phyloP scores from a whole-genome alignment of 768 basidiomycete species.

The Mycena galopus region DNA sequence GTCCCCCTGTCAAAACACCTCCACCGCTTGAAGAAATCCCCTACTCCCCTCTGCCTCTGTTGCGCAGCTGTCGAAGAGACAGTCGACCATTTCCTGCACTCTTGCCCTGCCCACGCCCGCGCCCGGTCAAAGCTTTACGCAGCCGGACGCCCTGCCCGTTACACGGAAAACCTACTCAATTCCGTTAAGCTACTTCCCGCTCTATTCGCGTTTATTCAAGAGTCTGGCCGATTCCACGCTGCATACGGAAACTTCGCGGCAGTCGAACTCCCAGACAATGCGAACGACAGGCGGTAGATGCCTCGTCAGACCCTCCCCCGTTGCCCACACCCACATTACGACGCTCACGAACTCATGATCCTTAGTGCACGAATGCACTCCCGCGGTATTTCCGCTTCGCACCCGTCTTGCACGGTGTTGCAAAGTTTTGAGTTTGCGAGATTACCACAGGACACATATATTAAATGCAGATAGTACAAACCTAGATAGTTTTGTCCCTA shows the following conservation, averaged over 20 bases:
- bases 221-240: background rate
- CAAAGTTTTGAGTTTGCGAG: too few relatives aligned
- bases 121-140: background rate
- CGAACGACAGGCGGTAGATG: too few relatives aligned
- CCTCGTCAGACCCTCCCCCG: too few relatives aligned
- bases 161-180: background rate
- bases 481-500: too few relatives aligned
- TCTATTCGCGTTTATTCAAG: background rate
- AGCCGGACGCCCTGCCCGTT: background rate
- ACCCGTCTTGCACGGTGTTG: too few relatives aligned
- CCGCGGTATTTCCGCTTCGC: too few relatives aligned
- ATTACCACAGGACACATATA: too few relatives aligned
- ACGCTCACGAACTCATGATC: too few relatives aligned
- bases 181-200: background rate
- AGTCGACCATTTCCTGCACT: background rate
- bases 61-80: background rate
- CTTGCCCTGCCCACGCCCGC: background rate
- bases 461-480: too few relatives aligned
- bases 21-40: background rate
- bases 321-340: too few relatives aligned
- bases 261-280: too few relatives aligned
- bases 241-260: conserved; percentile 7
- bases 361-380: too few relatives aligned
- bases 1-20: background rate
- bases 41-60: background rate